Evolutionary conservation across 257 asterid species (phyloP).

Genomic region (Solanum chilense): DNA sequence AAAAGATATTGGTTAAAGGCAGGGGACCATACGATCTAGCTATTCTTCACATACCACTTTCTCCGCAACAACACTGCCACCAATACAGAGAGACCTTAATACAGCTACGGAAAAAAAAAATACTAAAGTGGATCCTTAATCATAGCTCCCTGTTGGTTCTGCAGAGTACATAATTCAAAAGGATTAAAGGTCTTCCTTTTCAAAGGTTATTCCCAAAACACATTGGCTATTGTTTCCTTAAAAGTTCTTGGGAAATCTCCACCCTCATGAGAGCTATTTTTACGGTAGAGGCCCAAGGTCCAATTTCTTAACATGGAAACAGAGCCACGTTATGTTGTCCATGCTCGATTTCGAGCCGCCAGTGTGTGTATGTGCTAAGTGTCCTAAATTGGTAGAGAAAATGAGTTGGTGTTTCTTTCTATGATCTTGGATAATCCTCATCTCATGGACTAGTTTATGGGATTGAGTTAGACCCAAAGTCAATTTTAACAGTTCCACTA

Average conservation of each 20-base stretch:
- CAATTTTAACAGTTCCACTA: background rate
- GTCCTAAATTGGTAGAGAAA: background rate
- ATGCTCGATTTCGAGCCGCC: background rate
- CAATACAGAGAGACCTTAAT: background rate
- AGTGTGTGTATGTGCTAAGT: background rate
- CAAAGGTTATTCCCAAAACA: background rate
- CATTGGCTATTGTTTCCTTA: background rate
- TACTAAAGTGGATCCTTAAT: background rate
- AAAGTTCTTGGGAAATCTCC: background rate
- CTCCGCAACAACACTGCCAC: background rate
- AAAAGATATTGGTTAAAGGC: background rate
- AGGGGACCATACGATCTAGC: background rate
- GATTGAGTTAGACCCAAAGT: background rate
- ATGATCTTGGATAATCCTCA: background rate
- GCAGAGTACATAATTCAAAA: background rate
- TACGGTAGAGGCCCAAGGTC: background rate
- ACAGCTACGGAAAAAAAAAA: background rate
- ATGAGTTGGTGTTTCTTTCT: background rate
- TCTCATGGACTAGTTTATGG: background rate
- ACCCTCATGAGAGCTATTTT: background rate
- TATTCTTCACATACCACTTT: background rate
- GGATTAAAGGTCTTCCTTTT: background rate
- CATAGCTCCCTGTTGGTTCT: background rate
- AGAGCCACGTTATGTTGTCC: background rate
- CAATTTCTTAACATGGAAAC: background rate